Conservation (phyloP, 1,284 basidiomycete species). For the Nidula niveotomentosa region DNA sequence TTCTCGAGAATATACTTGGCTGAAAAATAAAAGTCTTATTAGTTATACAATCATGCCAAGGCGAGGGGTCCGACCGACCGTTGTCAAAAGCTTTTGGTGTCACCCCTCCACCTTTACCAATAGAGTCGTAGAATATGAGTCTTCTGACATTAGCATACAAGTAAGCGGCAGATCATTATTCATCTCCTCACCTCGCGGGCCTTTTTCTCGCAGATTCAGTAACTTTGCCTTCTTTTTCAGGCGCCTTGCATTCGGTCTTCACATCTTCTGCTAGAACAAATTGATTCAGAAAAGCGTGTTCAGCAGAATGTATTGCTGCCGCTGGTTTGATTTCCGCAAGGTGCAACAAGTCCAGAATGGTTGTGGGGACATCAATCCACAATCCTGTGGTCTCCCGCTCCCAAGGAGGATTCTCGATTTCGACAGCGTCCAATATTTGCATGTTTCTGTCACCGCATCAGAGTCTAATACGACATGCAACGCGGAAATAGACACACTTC, state of each 20-base stretch:
- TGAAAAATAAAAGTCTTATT: no score
- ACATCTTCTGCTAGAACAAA: conserved; percentile 74
- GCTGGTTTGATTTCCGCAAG: conserved; percentile 65
- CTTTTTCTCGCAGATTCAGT: conserved; percentile 64
- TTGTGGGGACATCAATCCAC: conserved; percentile 82
- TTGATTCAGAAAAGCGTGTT: conserved; percentile 82
- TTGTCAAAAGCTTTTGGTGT: conserved; percentile 85
- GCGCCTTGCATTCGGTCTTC: conserved; percentile 84
- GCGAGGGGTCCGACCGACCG: conserved; percentile 26
- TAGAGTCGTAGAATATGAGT: conserved; percentile 81
- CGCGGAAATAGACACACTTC: conserved; percentile 33
- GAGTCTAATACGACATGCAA: not conserved
- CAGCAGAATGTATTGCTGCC: conserved; percentile 79
- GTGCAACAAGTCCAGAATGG: conserved; percentile 52
- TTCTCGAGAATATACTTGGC: conserved; percentile 46
- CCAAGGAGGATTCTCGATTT: conserved; percentile 80
- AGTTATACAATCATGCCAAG: conserved; percentile 15
- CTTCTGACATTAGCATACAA: conserved; percentile 32
- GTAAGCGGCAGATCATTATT: not conserved
- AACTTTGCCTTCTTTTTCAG: conserved; percentile 77
- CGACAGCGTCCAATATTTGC: conserved; percentile 75
- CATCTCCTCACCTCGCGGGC: conserved; percentile 61
- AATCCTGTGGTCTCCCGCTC: conserved; percentile 76
- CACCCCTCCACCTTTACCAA: conserved; percentile 71
- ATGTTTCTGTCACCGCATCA: conserved; percentile 43